Percentiles rank a stretch among this genome's conserved stretches.
These are phyloP conservation scores for Picea engelmannii DNA, from an alignment of 83 land plant genomes.

Conservation along the genomic window DNA sequence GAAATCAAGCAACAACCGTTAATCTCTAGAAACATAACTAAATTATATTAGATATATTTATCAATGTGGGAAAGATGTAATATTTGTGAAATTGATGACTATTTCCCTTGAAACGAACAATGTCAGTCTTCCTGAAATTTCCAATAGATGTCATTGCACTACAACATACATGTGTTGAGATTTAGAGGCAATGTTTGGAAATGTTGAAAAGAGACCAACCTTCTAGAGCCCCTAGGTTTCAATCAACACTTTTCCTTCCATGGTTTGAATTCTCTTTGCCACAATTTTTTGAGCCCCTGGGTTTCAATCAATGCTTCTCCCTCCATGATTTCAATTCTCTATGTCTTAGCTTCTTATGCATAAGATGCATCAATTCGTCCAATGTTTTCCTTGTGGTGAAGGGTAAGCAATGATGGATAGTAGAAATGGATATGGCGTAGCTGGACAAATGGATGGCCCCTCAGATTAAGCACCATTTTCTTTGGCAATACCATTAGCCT, in stretches of 20 bases:
- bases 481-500: constrained; percentile 96
- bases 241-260: constrained; percentile 71
- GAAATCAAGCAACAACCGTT: too few relatives aligned
- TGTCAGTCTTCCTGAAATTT: too few relatives aligned
- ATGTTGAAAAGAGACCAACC: constrained; percentile 49
- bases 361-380: constrained; percentile 32
- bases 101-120: too few relatives aligned
- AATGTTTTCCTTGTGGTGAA: constrained; percentile 52
- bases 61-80: too few relatives aligned
- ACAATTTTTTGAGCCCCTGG: background rate
- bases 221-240: constrained; percentile 59
- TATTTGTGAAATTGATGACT: too few relatives aligned
- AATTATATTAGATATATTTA: too few relatives aligned
- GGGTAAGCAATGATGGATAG: constrained; percentile 83
- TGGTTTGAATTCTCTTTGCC: constrained; percentile 63
- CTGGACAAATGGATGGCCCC: constrained; percentile 22
- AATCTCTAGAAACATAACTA: too few relatives aligned
- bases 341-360: constrained; percentile 42
- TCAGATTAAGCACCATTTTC: constrained; percentile 66
- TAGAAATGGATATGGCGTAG: constrained; percentile 64
- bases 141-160: too few relatives aligned
- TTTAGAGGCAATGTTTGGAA: too few relatives aligned
- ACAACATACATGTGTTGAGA: too few relatives aligned
- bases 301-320: too few relatives aligned
- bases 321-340: too few relatives aligned